phyloP scores from a whole-genome alignment of 371 early-diverging fungal species.

The Syncephalastrum sp. region DNA sequence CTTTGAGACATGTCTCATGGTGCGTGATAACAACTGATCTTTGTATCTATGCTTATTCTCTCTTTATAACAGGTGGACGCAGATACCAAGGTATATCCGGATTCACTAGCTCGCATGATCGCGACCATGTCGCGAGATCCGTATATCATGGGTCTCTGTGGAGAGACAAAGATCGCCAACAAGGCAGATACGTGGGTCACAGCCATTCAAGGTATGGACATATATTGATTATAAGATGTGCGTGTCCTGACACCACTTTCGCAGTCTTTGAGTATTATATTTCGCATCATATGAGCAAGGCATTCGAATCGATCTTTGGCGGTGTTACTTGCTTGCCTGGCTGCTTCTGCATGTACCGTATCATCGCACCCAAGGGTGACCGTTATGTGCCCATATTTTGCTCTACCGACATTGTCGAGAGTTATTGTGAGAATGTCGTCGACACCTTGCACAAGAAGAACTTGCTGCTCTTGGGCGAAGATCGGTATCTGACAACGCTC shows the following conservation, averaged over 20 bases:
- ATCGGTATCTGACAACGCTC: conserved; percentile 91
- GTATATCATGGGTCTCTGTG: conserved; percentile 82
- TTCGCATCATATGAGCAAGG: conserved; percentile 92
- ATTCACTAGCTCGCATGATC: conserved; percentile 79
- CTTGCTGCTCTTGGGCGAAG: conserved; percentile 92
- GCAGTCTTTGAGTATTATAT: conserved; percentile 96
- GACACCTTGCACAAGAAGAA: conserved; percentile 97
- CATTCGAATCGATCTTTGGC: conserved; percentile 96
- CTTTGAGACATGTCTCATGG: conserved; percentile 94
- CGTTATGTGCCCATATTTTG: conserved; percentile 73
- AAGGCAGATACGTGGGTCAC: conserved; percentile 85
- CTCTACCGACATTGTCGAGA: conserved; percentile 82
- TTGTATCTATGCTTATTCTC: not conserved
- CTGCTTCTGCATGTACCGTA: conserved; percentile 96
- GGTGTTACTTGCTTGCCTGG: conserved; percentile 97
- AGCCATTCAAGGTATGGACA: conserved; percentile 75
- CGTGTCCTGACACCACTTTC: not conserved
- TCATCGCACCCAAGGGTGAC: conserved; percentile 76
- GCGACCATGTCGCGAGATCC: conserved; percentile 78
- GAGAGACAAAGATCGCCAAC: conserved; percentile 89
- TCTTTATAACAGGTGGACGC: conserved; percentile 75
- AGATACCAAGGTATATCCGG: conserved; percentile 89
- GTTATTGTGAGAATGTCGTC: conserved; percentile 89
- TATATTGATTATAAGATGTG: not conserved
- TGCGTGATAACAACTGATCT: conserved; percentile 9